Conservation (phyloP, 2,329 filamentous ascomycete genomes). For the Aspergillus aculeatus region DNA sequence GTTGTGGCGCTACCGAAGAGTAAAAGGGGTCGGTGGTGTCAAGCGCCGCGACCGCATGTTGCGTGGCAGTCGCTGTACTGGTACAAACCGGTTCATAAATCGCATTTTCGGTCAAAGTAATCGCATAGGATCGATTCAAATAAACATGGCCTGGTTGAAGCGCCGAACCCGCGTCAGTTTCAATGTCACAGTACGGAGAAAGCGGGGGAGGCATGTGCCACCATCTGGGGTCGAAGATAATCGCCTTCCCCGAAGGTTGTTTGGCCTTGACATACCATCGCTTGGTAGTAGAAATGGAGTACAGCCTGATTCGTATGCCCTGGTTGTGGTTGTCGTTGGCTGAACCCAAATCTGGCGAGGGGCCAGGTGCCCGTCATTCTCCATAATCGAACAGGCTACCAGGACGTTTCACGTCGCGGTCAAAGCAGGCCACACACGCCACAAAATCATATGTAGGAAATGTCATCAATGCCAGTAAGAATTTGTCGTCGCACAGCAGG, state of each 20-base stretch:
- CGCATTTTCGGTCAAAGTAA: constrained; percentile 50
- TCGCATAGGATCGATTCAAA: constrained; percentile 41
- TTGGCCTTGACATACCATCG: constrained; percentile 44
- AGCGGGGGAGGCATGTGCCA: neutral
- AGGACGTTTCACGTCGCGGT: constrained; percentile 14
- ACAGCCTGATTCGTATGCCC: constrained; percentile 50
- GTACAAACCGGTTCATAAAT: constrained; percentile 53
- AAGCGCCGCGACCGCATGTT: constrained; percentile 52
- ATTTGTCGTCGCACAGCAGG: neutral
- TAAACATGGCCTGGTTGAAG: constrained; percentile 38
- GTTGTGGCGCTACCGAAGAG: constrained; percentile 86
- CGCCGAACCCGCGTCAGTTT: constrained; percentile 7
- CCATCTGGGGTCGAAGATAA: neutral
- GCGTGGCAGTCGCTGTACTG: constrained; percentile 31
- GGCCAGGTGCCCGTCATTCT: constrained; percentile 32
- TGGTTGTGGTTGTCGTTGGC: constrained; percentile 38
- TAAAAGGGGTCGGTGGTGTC: constrained; percentile 86
- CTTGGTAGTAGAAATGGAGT: constrained; percentile 63
- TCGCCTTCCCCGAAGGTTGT: constrained; percentile 6
- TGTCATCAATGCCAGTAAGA: constrained; percentile 8
- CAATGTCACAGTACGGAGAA: neutral
- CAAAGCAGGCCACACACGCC: constrained; percentile 16
- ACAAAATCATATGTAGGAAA: constrained; percentile 13
- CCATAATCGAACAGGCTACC: constrained; percentile 30
- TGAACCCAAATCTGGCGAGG: constrained; percentile 44